Evolutionary conservation across 176 grass and related monocot genomes (phyloP).

Genomic region (Pharus latifolius): DNA sequence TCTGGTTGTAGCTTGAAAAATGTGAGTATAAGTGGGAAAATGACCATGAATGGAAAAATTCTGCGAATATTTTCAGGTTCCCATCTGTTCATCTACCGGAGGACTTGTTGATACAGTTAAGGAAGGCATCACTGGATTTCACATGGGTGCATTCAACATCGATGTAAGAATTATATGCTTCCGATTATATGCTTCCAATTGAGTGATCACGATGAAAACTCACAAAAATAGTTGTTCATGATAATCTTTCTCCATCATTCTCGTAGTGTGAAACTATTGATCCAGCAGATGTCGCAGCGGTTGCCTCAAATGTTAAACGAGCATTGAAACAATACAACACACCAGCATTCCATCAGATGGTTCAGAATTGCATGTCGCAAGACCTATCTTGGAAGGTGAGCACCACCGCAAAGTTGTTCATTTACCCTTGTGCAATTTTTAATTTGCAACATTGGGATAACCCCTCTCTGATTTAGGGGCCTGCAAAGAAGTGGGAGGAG

Average conservation of each 20-base stretch:
- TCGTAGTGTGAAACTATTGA: slow-evolving; percentile 9
- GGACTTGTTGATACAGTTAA: slow-evolving; percentile 20
- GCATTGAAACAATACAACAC: neutral
- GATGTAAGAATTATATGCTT: slow-evolving; percentile 3
- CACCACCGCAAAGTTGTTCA: neutral
- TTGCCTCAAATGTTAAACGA: slow-evolving; percentile 8
- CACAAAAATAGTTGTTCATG: neutral
- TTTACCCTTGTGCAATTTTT: neutral
- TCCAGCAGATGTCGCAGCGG: neutral
- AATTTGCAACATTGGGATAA: neutral
- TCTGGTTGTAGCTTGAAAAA: too few species aligned
- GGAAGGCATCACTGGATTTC: slow-evolving; percentile 19
- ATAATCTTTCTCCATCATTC: neutral
- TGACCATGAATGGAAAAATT: neutral
- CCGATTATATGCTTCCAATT: too few species aligned
- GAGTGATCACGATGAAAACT: too few species aligned
- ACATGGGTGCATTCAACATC: neutral
- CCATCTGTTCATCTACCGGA: neutral
- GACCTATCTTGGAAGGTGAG: slow-evolving; percentile 32
- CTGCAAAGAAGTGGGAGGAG: slow-evolving; percentile 22
- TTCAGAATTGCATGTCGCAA: slow-evolving; percentile 20
- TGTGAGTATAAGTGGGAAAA: neutral
- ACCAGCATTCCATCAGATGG: neutral
- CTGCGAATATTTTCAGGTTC: neutral
- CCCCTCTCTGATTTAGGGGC: slow-evolving; percentile 1